Evolutionary conservation across 345 rosid genomes (phyloP), one percentile per base, ranked within the genome.

Genomic region (Gossypium arboreum): DNA sequence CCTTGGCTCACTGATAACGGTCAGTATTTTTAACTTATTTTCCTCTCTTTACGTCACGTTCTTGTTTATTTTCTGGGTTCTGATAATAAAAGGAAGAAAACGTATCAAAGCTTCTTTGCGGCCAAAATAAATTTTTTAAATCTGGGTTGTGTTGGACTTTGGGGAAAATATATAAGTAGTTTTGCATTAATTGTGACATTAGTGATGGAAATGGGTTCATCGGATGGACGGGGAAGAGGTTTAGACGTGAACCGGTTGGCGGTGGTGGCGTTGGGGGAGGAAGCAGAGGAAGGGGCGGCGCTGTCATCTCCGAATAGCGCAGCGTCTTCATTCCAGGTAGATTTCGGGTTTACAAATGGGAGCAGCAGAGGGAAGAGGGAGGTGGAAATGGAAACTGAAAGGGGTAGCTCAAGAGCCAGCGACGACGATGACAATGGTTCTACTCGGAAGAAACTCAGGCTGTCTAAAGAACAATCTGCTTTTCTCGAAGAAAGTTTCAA

Each of bases 401-500:
- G 92, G 81, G 88, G 89, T 20, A 79, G 88, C 77, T 88, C 93
- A 17, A 86, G 96, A 83, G 91, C 90, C 0, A 91, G 97, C 51
- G 97, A 89, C 15, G 98, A 93, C 59, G 99, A 93, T 13, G 99
- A 96, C 22, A 93, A 92, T 75, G 97, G 97, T 9, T 83, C 76
- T 50, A 85, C 93, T 18, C 85, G 99, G 84, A 96, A 96, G 88
- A 94, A 94, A 81, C 97, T 94, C 34, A 89, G 97, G 73, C 92
- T 94, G 34, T 88, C 98, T 22, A 92, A 92, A 73, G 93, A 92
- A 29, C 97, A 92, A 73, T 91, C 98, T 22, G 94, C 95, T 83
- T 90, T 94, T 81, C 98, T 94, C n/a, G 98, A 94, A 83, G 97
- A 91, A 57, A 90, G 93, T 76, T 94, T 94, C 87, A 91, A 90